phyloP scores from a whole-genome alignment of 805 yeast species.

The Cyberlindnera galapagoensis region DNA sequence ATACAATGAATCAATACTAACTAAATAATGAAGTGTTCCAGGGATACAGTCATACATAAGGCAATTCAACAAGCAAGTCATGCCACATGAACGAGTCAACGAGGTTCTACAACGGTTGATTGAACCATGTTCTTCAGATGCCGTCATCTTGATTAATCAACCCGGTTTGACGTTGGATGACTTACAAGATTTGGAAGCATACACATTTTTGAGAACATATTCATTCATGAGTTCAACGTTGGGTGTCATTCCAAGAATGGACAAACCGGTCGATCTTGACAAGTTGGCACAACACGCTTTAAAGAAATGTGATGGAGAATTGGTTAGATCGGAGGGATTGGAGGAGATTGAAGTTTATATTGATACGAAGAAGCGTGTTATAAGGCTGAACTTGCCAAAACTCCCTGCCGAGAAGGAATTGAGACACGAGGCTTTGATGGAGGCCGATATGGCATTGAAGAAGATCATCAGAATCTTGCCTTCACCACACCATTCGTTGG shows the following conservation, averaged over 20 bases:
- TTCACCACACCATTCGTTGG: constrained; percentile 59
- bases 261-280: constrained; percentile 33
- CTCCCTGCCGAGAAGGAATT: constrained; percentile 32
- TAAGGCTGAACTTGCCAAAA: constrained; percentile 51
- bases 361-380: constrained; percentile 57
- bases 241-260: constrained; percentile 48
- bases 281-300: constrained; percentile 36
- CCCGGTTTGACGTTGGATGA: constrained; percentile 48
- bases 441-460: constrained; percentile 35
- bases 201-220: constrained; percentile 45
- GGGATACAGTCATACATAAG: constrained; percentile 21
- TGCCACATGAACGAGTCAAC: constrained; percentile 24
- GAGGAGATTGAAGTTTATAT: constrained; percentile 49
- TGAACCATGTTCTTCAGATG: constrained; percentile 44
- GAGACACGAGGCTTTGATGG: constrained; percentile 28
- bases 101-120: constrained; percentile 27
- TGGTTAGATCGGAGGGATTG: constrained; percentile 34
- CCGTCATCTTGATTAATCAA: constrained; percentile 47
- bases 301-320: constrained; percentile 46
- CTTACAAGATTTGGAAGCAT: constrained; percentile 34
- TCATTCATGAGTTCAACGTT: constrained; percentile 54
- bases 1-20: background rate
- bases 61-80: constrained; percentile 16
- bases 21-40: constrained; percentile 16
- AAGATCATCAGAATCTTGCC: constrained; percentile 63